Conservation (phyloP, 305 asterid species). For the Solanum hybrid region DNA sequence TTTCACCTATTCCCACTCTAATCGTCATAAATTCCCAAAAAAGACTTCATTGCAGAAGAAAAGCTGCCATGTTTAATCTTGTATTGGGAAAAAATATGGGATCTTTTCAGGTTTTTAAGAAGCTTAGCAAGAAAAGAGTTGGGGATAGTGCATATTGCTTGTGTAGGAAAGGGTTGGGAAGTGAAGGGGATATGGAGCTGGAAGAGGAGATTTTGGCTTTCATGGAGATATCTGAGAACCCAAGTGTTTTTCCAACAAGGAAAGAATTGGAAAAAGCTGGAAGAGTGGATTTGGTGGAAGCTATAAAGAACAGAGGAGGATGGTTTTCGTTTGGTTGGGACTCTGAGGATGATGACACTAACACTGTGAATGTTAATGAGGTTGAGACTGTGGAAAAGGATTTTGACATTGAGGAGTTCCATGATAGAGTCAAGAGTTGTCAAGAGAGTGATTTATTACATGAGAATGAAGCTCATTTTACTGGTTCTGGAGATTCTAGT, state of each 20-base stretch:
- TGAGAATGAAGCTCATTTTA: conserved; percentile 13
- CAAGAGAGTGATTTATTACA: conserved; percentile 29
- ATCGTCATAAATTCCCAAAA: not conserved
- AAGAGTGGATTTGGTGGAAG: conserved; percentile 70
- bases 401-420: conserved; percentile 40
- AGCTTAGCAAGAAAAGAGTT: conserved; percentile 2
- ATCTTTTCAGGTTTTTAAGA: conserved; percentile 16
- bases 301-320: conserved; percentile 58
- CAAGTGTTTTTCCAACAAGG: conserved; percentile 52
- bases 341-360: conserved; percentile 27
- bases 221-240: conserved; percentile 64
- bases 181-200: conserved; percentile 56
- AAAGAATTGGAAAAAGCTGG: conserved; percentile 56
- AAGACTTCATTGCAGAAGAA: not conserved
- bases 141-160: conserved; percentile 25
- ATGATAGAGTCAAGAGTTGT: conserved; percentile 32
- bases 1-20: conserved; percentile 9
- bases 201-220: conserved; percentile 69
- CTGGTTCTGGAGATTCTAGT: not conserved
- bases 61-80: not conserved
- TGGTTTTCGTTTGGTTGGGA: conserved; percentile 93
- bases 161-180: conserved; percentile 21
- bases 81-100: not conserved
- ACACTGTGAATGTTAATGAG: conserved; percentile 15
- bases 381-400: conserved; percentile 8